Conservation (phyloP, 2,329 filamentous ascomycete genomes). For the Penicillium sp. region DNA sequence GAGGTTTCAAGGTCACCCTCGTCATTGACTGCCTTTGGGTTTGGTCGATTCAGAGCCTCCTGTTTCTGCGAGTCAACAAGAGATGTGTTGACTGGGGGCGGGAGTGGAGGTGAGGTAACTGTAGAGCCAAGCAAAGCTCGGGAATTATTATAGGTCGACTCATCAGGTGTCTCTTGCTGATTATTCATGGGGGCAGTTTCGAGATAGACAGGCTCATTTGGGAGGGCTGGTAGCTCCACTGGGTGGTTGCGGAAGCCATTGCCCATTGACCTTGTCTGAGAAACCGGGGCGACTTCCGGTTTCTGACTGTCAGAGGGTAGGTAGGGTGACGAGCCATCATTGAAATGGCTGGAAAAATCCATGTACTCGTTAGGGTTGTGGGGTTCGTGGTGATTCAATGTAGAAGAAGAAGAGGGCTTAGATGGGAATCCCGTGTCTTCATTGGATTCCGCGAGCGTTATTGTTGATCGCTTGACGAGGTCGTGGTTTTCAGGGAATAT, state of each 20-base stretch:
- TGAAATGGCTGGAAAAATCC: conserved; percentile 8
- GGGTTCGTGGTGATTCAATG: conserved; percentile 21
- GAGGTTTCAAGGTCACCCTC: conserved; percentile 1
- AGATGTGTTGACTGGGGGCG: neutral
- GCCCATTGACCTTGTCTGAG: conserved; percentile 4
- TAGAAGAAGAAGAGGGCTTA: conserved; percentile 22
- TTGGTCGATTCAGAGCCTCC: neutral
- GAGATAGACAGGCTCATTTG: neutral
- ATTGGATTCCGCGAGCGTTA: conserved; percentile 24
- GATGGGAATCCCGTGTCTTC: conserved; percentile 16
- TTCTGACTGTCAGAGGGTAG: neutral
- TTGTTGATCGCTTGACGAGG: conserved; percentile 22
- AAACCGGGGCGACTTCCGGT: conserved; percentile 1
- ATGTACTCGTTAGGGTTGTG: conserved; percentile 2
- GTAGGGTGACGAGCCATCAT: conserved; percentile 11
- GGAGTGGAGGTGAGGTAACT: neutral
- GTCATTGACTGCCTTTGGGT: neutral
- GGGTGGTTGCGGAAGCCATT: conserved; percentile 1
- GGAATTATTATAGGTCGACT: neutral
- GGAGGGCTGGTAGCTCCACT: neutral
- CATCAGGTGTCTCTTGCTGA: neutral
- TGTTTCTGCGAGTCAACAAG: neutral
- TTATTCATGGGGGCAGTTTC: neutral
- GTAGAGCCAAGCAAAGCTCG: neutral
- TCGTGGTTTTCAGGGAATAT: conserved; percentile 15